Evolutionary conservation across 192 early-diverging fungal species (phyloP).

Genomic region (Backusella luteola): DNA sequence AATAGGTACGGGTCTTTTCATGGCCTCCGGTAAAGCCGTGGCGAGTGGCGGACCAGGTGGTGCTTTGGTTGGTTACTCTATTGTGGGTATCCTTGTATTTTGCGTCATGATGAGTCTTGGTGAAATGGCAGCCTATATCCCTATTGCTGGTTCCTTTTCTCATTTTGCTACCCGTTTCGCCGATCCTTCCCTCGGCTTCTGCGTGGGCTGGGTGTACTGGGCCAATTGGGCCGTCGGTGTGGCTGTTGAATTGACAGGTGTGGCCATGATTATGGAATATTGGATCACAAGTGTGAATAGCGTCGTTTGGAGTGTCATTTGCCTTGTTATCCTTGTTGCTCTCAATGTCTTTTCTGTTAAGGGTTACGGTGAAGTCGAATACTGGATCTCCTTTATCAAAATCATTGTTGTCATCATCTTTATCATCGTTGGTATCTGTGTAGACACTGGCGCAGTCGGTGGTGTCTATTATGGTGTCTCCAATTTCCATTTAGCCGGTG

Average conservation of each 20-base stretch:
- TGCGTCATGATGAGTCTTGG: constrained; percentile 72
- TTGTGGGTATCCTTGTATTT: constrained; percentile 62
- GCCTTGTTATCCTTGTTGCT: constrained; percentile 55
- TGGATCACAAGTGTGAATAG: constrained; percentile 34
- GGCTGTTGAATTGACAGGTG: constrained; percentile 73
- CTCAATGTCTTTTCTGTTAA: constrained; percentile 67
- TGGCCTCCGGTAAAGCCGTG: constrained; percentile 69
- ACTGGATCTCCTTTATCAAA: constrained; percentile 85
- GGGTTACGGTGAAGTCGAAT: constrained; percentile 85
- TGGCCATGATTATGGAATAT: constrained; percentile 71
- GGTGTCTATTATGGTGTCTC: constrained; percentile 55
- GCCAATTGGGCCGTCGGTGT: constrained; percentile 70
- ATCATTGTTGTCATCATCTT: constrained; percentile 81
- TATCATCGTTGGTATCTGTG: constrained; percentile 75
- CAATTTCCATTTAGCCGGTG: constrained; percentile 62
- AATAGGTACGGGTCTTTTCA: constrained; percentile 71
- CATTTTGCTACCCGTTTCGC: constrained; percentile 80
- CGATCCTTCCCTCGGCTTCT: constrained; percentile 65
- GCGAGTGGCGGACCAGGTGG: constrained; percentile 71
- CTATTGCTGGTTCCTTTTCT: constrained; percentile 77
- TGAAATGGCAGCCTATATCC: constrained; percentile 79
- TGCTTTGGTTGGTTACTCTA: constrained; percentile 60
- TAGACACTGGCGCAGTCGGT: constrained; percentile 65
- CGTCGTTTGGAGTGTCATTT: constrained; percentile 40
- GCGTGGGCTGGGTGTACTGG: constrained; percentile 50